A percentile compares a stretch with the other conserved stretches of the same genome.
Evolutionary conservation across 1,284 basidiomycete species (phyloP).

Genomic region (Ganoderma boninense): DNA sequence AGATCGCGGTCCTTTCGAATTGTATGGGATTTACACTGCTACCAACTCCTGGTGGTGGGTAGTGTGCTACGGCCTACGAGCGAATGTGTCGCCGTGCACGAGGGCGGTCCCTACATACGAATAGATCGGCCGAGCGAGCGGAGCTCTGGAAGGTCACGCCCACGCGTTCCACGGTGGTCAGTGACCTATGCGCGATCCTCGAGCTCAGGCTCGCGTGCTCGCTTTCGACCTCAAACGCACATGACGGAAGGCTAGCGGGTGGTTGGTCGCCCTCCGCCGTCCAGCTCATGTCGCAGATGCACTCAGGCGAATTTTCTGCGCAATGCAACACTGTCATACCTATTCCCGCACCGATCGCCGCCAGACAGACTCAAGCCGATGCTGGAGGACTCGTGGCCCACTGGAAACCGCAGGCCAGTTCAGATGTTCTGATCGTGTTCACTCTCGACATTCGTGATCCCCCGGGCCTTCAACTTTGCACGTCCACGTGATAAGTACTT

Average conservation of each 20-base stretch:
- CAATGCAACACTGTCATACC: neutral
- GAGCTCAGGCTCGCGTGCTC: neutral
- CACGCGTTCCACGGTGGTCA: neutral
- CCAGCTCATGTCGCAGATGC: neutral
- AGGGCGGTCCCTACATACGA: neutral
- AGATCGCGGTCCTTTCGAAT: neutral
- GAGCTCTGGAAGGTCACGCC: neutral
- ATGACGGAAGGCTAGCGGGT: neutral
- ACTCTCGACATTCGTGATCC: no score
- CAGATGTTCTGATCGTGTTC: neutral
- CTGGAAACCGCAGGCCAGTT: no score
- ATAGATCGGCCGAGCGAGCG: neutral
- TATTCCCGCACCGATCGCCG: neutral
- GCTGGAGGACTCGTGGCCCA: no score
- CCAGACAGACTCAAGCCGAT: no score
- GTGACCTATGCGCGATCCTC: neutral
- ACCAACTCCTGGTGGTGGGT: neutral
- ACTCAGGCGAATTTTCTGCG: no score
- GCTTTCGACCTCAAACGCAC: neutral
- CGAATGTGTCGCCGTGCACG: neutral
- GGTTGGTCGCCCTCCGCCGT: neutral
- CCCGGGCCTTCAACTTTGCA: no score
- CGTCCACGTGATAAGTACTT: no score
- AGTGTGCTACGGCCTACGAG: no score
- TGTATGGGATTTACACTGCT: no score